phyloP scores from a whole-genome alignment of 177 flowering plant species.

The Telopea speciosissima region DNA sequence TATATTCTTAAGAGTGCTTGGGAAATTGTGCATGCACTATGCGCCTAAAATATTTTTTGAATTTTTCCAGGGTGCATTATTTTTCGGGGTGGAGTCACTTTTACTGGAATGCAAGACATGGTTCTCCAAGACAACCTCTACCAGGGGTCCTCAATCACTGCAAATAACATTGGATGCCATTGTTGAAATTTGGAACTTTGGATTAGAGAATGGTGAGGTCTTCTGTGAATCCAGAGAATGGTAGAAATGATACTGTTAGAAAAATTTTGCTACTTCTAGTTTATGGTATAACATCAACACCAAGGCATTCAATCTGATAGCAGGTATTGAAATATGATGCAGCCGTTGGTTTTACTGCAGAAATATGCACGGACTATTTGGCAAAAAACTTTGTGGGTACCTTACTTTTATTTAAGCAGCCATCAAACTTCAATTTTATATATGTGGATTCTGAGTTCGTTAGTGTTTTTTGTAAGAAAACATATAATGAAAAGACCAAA shows the following conservation, averaged over 20 bases:
- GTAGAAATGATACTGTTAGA: background rate
- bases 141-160: constrained; percentile 13
- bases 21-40: background rate
- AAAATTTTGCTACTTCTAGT: background rate
- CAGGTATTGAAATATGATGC: constrained; percentile 34
- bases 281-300: constrained; percentile 7
- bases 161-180: constrained; percentile 37
- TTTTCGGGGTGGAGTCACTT: constrained; percentile 63
- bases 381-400: constrained; percentile 71
- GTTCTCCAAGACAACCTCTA: constrained; percentile 32
- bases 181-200: constrained; percentile 52
- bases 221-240: background rate
- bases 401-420: constrained; percentile 4
- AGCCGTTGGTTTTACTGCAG: constrained; percentile 48
- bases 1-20: background rate
- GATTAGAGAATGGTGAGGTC: constrained; percentile 49
- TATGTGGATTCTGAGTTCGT: too few species aligned
- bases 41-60: too few species aligned
- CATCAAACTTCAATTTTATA: too few species aligned
- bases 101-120: constrained; percentile 49
- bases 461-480: background rate
- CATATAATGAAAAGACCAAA: background rate
- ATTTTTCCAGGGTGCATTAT: constrained; percentile 52
- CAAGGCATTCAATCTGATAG: constrained; percentile 22
- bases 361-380: constrained; percentile 48